Evolutionary conservation across 2,329 filamentous ascomycete species (phyloP), one percentile per base, ranked within the genome.

Genomic region (Calycina herbarum): DNA sequence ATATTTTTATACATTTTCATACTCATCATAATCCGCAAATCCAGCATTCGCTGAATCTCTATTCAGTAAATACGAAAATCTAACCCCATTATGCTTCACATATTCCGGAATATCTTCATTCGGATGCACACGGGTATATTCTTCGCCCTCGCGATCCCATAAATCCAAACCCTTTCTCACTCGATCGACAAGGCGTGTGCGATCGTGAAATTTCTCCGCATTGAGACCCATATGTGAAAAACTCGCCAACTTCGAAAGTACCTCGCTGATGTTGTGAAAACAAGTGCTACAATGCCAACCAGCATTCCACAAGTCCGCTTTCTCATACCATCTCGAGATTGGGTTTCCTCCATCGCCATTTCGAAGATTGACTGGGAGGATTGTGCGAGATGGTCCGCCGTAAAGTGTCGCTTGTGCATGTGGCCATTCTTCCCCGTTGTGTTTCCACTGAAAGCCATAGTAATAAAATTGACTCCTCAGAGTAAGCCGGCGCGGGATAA

Each of bases 241-340:
- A 59, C 76, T 76, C 20, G 72, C 71, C 75, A 81, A 78, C 71
- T 81, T 82, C 17, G 72, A 75, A 42, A 77, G 69, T 70, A 82
- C 76, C 65, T 82, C 77, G 5, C 74, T 71, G 10, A 83, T 69
- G 5, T 76, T 81, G 5, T 74, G 70, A 65, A 82, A 80, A 70
- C 81, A 82, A 33, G 75, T 78, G 40, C 77, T 79, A 71, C 81
- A 83, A 69, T 82, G 80, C 81, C 81, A 83, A 3, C 76, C 79
- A 0, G 79, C 78, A 66, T 81, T 76, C 68, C 73, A 77, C 15
- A 82, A 63, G 42, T 78, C 73, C 2, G 73, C 70, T 27, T 78
- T 73, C 17, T 78, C 70, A 70, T 69, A 74, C 69, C 68, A 72
- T 3, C 59, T 63, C 15, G 60, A 56, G n/a, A 72, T 20, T 61